These are phyloP conservation scores for Naganishia friedmannii DNA, from an alignment of 768 basidiomycete species.

Conservation along the genomic window DNA sequence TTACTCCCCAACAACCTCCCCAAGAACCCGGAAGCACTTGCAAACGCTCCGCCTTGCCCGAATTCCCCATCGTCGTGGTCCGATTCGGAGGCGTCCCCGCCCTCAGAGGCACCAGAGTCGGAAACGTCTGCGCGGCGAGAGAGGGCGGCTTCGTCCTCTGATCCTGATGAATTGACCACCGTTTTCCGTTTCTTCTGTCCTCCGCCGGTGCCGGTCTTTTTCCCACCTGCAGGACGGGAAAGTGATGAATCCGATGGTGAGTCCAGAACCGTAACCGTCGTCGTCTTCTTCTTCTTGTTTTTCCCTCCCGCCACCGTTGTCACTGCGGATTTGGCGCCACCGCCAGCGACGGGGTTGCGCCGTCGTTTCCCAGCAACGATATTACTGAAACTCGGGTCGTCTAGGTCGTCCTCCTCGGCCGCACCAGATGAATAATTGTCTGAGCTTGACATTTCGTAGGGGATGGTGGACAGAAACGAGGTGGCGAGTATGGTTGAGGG, in stretches of 20 bases:
- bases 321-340: background rate
- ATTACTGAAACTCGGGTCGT: background rate
- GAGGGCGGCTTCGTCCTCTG: conserved; percentile 21
- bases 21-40: conserved; percentile 23
- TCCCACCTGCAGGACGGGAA: background rate
- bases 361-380: conserved; percentile 11
- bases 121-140: conserved; percentile 14
- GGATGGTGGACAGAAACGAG: background rate
- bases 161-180: background rate
- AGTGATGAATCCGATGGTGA: background rate
- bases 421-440: conserved; percentile 1
- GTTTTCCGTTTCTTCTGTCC: conserved; percentile 5
- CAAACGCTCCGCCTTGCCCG: conserved; percentile 10
- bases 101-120: too few relatives aligned
- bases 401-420: background rate
- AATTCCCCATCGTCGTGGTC: background rate
- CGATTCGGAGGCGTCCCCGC: background rate
- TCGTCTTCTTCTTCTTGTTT: too few relatives aligned
- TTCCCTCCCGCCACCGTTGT: too few relatives aligned
- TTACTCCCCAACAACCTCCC: conserved; percentile 20
- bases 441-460: conserved; percentile 11
- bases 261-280: too few relatives aligned
- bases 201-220: background rate
- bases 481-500: background rate
- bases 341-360: background rate